Conservation (phyloP, 768 basidiomycete genomes). For the Collybiopsis luxurians region DNA sequence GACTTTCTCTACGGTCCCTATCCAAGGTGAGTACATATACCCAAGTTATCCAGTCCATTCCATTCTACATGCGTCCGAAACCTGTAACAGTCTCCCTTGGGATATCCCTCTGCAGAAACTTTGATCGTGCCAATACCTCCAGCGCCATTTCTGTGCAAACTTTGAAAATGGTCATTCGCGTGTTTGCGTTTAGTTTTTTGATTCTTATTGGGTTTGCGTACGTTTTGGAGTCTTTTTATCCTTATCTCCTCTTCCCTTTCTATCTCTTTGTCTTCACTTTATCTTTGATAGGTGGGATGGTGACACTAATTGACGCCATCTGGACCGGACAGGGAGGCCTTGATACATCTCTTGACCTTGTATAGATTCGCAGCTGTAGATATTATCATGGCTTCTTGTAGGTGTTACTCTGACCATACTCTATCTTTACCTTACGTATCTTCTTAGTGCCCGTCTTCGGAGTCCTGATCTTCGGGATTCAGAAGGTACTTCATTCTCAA, state of each 20-base stretch:
- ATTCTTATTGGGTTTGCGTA: slow-evolving; percentile 11
- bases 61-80: not conserved
- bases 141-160: slow-evolving; percentile 7
- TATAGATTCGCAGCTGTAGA: slow-evolving; percentile 2
- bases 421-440: not conserved
- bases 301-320: not conserved
- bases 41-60: not conserved
- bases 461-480: slow-evolving; percentile 12
- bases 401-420: not conserved
- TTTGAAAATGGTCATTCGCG: slow-evolving; percentile 11
- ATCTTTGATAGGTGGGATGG: not conserved
- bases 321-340: not conserved
- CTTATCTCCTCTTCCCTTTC: too few relatives aligned
- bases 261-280: too few relatives aligned
- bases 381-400: slow-evolving; percentile 10
- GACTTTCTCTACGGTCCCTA: slow-evolving; percentile 8
- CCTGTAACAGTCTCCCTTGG: slow-evolving; percentile 8
- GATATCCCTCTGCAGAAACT: slow-evolving; percentile 6
- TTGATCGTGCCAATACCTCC: not conserved
- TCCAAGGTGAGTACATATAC: slow-evolving; percentile 6
- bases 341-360: slow-evolving; percentile 4
- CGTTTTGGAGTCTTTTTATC: too few relatives aligned
- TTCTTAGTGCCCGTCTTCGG: slow-evolving; percentile 8
- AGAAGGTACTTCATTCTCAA: not conserved
- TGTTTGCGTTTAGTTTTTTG: slow-evolving; percentile 9